phyloP scores from a whole-genome alignment of 108 stramenopile species.

The Epithemia pelagica region DNA sequence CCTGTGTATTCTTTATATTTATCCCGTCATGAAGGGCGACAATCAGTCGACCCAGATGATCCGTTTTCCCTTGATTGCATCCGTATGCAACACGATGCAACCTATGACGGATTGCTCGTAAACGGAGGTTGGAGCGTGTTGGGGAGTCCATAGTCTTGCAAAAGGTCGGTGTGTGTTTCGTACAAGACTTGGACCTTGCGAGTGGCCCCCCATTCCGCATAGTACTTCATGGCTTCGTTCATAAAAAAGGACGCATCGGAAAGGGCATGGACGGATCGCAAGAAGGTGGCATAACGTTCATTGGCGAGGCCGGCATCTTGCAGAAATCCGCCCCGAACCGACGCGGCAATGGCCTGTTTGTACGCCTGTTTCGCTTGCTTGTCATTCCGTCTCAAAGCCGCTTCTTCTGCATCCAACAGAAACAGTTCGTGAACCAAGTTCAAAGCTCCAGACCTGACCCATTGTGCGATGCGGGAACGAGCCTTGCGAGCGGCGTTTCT shows the following conservation, averaged over 20 bases:
- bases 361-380: constrained; percentile 3
- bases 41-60: too few species aligned
- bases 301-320: constrained; percentile 15
- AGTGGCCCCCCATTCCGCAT: constrained; percentile 10
- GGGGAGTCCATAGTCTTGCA: too few species aligned
- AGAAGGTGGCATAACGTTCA: constrained; percentile 5
- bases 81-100: too few species aligned
- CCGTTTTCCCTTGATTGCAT: too few species aligned
- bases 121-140: too few species aligned
- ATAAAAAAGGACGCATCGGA: background rate
- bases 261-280: background rate
- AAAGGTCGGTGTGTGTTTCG: background rate
- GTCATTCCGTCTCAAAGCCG: background rate
- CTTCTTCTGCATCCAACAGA: constrained; percentile 12
- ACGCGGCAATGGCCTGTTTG: constrained; percentile 5
- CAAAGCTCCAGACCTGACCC: constrained; percentile 1
- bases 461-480: background rate
- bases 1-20: too few species aligned
- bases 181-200: background rate
- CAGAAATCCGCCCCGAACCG: constrained; percentile 9
- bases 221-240: constrained; percentile 8
- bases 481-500: background rate
- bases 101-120: too few species aligned
- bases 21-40: too few species aligned
- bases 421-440: constrained; percentile 10